Base-by-base conservation (phyloP, 139 green algal genomes). In the Chlorella sp. region DNA sequence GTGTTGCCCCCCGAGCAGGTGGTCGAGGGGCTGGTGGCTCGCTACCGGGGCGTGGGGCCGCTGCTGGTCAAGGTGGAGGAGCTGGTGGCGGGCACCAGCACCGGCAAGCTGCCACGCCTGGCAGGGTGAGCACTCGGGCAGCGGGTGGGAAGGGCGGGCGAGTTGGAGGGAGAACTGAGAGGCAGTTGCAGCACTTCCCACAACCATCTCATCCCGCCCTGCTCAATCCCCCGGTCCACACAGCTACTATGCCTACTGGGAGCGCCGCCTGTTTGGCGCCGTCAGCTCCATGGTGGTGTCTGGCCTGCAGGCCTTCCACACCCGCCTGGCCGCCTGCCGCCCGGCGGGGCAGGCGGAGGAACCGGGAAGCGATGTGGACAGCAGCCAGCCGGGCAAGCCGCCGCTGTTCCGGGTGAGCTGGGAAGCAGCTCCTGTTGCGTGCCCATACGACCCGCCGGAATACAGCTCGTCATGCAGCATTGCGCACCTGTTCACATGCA, bases 61-160 rank as follows among this genome's bases (percentile, higher is more conserved):
- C 82, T 98, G 73, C 92, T 98, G 62, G 85, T 93, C 65, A 98
- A 98, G 86, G 86, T 96, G 34, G 94, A 97, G 87, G 92, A 97
- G 88, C 84, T 94, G 36, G 93, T 98, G 44, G 92, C 84, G 16
- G 95, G 94, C 54, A 97, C 93, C 73, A 97, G 95, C 90, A 97
- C 92, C 36, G 95, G 95, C 58, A 95, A 95, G 81, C 92, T 90
- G 0, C 85, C 91, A 13, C 88, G 93, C 84, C 90, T 98, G 76
- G 41, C 76, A 13, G 73, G 69, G 79, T 83, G 60, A 58, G 76
- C 36, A 1, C 24, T 32, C n/a, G n/a, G n/a, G n/a, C n/a, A n/a
- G n/a, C n/a, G n/a, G n/a, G n/a, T n/a, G n/a, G n/a, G n/a, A n/a
- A n/a, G 43, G 65, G 65, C 65, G 46, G 41, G 65, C 30, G 1